Conservation (phyloP, 148 eudicot species). For the Polygonum maritimum region DNA sequence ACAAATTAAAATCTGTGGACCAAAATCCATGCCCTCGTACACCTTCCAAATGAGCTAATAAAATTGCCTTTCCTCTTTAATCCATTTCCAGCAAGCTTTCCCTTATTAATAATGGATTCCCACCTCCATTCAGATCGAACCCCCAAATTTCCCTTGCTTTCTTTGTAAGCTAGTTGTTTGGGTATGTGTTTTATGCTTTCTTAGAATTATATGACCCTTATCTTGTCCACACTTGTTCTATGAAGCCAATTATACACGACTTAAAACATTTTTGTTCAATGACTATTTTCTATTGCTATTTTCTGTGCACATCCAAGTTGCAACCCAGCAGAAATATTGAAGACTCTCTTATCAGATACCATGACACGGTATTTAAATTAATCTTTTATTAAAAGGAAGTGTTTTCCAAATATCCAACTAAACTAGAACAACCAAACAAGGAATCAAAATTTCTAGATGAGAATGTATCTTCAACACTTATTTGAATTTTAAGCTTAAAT, state of each 20-base stretch:
- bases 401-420: neutral
- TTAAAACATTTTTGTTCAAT: no score
- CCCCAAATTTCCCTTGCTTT: neutral
- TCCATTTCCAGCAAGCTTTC: neutral
- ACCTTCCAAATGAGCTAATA: conserved; percentile 1
- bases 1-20: conserved; percentile 3
- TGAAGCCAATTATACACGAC: no score
- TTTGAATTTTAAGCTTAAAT: no score
- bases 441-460: neutral
- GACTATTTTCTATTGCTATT: no score
- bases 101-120: no score
- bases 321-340: conserved; percentile 53
- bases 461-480: neutral
- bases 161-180: no score
- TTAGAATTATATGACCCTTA: no score
- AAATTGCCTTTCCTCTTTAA: conserved; percentile 3
- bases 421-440: neutral
- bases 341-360: neutral
- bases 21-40: neutral
- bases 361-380: neutral
- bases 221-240: no score
- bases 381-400: neutral
- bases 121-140: neutral
- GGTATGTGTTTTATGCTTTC: no score
- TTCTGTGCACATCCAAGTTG: conserved; percentile 63